Conservation (phyloP, 163 green algal genomes). For the Coccomyxa subellipsoidea region DNA sequence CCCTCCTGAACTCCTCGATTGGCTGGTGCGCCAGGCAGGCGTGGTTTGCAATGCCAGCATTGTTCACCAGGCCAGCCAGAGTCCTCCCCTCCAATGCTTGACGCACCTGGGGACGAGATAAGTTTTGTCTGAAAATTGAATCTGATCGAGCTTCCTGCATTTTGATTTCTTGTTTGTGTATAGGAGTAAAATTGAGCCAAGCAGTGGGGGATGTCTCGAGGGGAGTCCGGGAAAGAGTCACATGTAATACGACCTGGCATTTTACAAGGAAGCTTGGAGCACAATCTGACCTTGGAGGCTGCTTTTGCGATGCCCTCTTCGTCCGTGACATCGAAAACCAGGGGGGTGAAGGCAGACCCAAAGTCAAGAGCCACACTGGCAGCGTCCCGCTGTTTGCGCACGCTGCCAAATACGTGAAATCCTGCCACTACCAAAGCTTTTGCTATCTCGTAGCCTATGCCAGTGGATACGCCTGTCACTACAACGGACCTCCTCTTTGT, state of each 20-base stretch:
- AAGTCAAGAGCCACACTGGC: not conserved
- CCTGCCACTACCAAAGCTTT: not conserved
- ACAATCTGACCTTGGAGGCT: not conserved
- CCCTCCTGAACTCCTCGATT: constrained; percentile 7
- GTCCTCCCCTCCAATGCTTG: not conserved
- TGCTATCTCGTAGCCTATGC: constrained; percentile 12
- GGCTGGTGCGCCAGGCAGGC: not conserved
- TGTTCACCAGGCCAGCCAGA: constrained; percentile 19
- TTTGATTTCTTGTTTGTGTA: not conserved
- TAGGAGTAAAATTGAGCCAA: too few relatives aligned
- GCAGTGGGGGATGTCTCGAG: too few relatives aligned
- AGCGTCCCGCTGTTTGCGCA: constrained; percentile 5
- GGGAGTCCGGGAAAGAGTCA: too few relatives aligned
- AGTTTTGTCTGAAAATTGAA: too few relatives aligned
- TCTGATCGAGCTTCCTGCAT: not conserved
- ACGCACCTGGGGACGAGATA: constrained; percentile 9
- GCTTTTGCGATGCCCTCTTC: not conserved
- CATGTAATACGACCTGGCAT: too few relatives aligned
- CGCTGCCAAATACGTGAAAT: constrained; percentile 14
- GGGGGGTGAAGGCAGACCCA: not conserved
- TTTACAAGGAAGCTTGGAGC: too few relatives aligned
- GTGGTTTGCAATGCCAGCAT: constrained; percentile 10
- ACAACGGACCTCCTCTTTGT: constrained; percentile 6
- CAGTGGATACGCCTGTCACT: constrained; percentile 18
- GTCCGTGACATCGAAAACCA: constrained; percentile 23